These are phyloP conservation scores for Microstroma glucosiphilum DNA, from an alignment of 1,284 basidiomycete species.

Conservation along the genomic window DNA sequence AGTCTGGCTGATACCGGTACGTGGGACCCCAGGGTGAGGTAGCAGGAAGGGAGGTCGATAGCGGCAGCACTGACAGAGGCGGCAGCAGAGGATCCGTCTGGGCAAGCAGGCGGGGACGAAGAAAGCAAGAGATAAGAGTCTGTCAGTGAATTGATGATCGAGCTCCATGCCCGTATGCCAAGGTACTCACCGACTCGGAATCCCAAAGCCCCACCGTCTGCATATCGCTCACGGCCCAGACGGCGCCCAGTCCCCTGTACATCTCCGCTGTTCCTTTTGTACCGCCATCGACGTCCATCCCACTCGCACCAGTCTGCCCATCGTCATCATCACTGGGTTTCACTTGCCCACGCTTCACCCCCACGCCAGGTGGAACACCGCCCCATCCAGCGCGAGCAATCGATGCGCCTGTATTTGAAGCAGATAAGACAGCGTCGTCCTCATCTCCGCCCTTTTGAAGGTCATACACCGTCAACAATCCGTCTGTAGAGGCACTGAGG, in stretches of 20 bases:
- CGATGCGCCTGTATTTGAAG: slow-evolving; percentile 41
- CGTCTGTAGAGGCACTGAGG: slow-evolving; percentile 44
- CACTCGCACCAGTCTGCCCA: background rate
- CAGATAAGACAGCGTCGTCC: slow-evolving; percentile 46
- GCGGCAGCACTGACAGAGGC: slow-evolving; percentile 8
- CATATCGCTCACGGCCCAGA: slow-evolving; percentile 47
- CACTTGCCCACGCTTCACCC: background rate
- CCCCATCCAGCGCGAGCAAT: slow-evolving; percentile 42
- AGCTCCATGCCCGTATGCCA: too few relatives aligned
- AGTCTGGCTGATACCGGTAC: slow-evolving; percentile 42
- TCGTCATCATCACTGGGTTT: background rate
- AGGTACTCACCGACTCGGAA: slow-evolving; percentile 24
- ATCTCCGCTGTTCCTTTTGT: background rate
- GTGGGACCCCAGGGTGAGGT: slow-evolving; percentile 11
- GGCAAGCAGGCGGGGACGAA: too few relatives aligned
- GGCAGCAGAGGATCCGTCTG: slow-evolving; percentile 32
- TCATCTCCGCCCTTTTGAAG: slow-evolving; percentile 30
- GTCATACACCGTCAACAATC: slow-evolving; percentile 40
- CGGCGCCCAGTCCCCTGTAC: slow-evolving; percentile 25
- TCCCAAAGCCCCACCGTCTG: slow-evolving; percentile 45
- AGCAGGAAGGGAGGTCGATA: background rate
- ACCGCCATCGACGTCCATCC: slow-evolving; percentile 2
- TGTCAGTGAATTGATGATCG: too few relatives aligned
- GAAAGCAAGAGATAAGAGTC: background rate
- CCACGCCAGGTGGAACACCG: background rate